phyloP scores from a whole-genome alignment of 2,329 filamentous ascomycete species.

The Botryosphaeria dothidea region DNA sequence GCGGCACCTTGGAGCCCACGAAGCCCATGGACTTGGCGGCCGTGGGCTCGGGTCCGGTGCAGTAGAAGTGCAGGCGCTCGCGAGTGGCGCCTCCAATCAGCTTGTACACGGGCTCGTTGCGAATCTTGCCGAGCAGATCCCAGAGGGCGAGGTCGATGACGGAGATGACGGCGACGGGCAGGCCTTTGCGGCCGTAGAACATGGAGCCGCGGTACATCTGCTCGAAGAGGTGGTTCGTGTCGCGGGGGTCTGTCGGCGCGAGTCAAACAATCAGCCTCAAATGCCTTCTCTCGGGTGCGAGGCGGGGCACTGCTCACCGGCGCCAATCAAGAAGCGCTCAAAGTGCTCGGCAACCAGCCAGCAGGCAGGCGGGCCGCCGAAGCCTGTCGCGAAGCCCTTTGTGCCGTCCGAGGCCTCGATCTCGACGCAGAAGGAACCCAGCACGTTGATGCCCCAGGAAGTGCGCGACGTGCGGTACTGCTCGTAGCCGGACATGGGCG shows the following conservation, averaged over 20 bases:
- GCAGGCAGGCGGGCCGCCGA: conserved; percentile 89
- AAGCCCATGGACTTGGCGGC: conserved; percentile 86
- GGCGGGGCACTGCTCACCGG: conserved; percentile 47
- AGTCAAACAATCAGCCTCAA: background rate
- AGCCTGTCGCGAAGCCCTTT: conserved; percentile 92
- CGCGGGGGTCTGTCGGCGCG: conserved; percentile 67
- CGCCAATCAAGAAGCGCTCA: conserved; percentile 84
- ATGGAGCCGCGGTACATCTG: conserved; percentile 95
- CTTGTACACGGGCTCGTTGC: conserved; percentile 91
- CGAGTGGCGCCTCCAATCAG: conserved; percentile 89
- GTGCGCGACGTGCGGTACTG: conserved; percentile 85
- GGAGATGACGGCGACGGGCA: conserved; percentile 87
- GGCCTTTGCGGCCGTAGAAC: conserved; percentile 94
- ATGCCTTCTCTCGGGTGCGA: background rate
- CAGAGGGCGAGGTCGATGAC: conserved; percentile 92
- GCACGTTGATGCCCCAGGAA: conserved; percentile 92
- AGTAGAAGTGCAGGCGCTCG: conserved; percentile 86
- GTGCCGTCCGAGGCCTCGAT: conserved; percentile 87
- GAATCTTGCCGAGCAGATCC: conserved; percentile 88
- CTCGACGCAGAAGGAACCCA: conserved; percentile 89
- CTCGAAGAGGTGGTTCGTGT: conserved; percentile 90
- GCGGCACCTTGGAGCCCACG: conserved; percentile 84
- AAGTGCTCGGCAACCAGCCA: conserved; percentile 95
- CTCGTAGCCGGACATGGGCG: conserved; percentile 87
- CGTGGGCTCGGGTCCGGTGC: conserved; percentile 82